Base-by-base conservation (phyloP, 2,329 filamentous ascomycete genomes). In the Fusarium fracticaudum region DNA sequence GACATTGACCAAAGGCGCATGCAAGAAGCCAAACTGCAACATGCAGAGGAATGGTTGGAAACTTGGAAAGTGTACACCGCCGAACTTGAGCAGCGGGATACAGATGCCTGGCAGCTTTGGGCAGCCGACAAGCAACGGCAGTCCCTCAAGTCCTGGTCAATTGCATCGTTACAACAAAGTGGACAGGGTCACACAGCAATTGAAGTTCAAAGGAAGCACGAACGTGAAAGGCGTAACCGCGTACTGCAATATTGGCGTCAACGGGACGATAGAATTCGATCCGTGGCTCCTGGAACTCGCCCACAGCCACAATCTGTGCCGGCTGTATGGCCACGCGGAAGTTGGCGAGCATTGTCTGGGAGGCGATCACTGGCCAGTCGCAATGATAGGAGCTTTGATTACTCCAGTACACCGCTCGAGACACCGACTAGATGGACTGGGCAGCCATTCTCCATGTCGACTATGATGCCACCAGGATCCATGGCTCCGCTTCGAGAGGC, bases 361-460 rank as follows among this genome's bases (percentile, higher is more conserved):
- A 74, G 76, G 59, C 76, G 76, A 22, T 72, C 77, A 20, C 64
- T 77, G 22, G 66, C 71, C 18, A 77, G 67, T 55, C 77, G 78
- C 45, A 70, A 72, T 12, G 73, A 77, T 29, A 69, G 71, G 33
- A 65, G 63, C 14, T 73, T 69, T 24, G 76, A 78, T 43, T 71
- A 75, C 40, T 53, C 71, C 3, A 63, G 67, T 26, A 78, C 71
- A 51, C 64, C 76, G 12, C 63, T 84, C 20, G 82, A 83, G 54
- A 87, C 86, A 13, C 86, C 86, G 5, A 87, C 85, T n/a, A 84
- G 84, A 57, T 84, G 85, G 81, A 86, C 84, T 6, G 84, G 86
- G 8, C 79, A 83, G 58, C 79, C 83, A 12, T 79, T 83, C 37
- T 80, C 83, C 10, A 80, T 84, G 68, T 77, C 81, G 12, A 82